Evolutionary conservation across 2,329 filamentous ascomycete genomes (phyloP).

Genomic region (Colletotrichum magnum): DNA sequence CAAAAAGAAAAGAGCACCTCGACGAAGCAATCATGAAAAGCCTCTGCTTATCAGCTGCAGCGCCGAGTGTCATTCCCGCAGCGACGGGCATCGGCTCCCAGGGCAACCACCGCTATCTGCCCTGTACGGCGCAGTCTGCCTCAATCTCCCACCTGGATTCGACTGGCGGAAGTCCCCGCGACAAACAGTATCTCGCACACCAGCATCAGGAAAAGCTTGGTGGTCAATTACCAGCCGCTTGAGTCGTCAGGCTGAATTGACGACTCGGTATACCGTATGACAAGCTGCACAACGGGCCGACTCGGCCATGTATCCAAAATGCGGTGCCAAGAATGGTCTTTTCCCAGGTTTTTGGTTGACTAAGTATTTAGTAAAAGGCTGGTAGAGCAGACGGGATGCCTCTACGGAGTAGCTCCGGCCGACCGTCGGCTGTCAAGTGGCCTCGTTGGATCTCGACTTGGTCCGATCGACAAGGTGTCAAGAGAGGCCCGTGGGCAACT

Average conservation of each 20-base stretch:
- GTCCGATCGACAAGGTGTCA: slow-evolving; percentile 24
- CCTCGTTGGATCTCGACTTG: background rate
- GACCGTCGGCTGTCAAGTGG: background rate
- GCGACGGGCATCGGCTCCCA: background rate
- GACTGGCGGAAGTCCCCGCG: slow-evolving; percentile 2
- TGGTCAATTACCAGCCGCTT: background rate
- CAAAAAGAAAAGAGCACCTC: background rate
- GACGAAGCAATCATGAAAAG: background rate
- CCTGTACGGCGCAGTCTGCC: background rate
- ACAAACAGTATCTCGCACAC: background rate
- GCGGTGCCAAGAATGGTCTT: background rate
- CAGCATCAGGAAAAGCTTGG: background rate
- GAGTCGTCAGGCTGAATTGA: background rate
- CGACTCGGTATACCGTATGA: background rate
- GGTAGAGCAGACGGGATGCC: background rate
- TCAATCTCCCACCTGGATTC: slow-evolving; percentile 7
- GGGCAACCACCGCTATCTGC: background rate
- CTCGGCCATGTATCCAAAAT: background rate
- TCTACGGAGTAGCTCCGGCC: background rate
- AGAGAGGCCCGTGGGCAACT: slow-evolving; percentile 3
- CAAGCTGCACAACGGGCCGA: slow-evolving; percentile 8
- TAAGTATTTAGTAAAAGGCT: background rate
- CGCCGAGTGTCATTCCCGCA: background rate
- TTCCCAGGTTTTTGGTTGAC: background rate
- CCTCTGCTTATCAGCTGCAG: background rate